Conservation (phyloP, 345 rosid genomes). For the Eucalyptus tenuipes region DNA sequence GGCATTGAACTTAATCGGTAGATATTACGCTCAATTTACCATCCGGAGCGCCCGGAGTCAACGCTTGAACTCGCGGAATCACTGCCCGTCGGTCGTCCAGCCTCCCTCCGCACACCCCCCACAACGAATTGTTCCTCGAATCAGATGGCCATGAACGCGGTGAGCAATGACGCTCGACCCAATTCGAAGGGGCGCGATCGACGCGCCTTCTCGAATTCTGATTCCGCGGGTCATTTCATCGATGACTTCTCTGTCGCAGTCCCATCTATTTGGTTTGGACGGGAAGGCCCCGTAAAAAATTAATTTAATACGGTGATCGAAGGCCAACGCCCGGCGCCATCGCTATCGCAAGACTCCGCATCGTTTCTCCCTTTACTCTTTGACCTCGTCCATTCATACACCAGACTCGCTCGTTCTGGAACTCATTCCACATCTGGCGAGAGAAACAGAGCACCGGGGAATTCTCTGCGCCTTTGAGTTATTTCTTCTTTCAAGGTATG, state of each 20-base stretch:
- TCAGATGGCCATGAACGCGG: not conserved
- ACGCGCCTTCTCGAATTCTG: not conserved
- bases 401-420: not conserved
- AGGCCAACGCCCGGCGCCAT: not conserved
- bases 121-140: not conserved
- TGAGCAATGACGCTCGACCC: not conserved
- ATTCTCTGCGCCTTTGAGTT: not conserved
- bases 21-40: not conserved
- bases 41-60: not conserved
- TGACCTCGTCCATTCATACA: not conserved
- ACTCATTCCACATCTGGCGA: not conserved
- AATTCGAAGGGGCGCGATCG: too few relatives aligned
- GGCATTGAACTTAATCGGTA: not conserved
- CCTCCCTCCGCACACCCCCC: too few relatives aligned
- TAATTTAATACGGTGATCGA: not conserved
- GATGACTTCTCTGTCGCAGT: not conserved
- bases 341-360: not conserved
- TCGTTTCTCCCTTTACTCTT: not conserved
- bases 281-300: not conserved
- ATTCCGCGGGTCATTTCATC: not conserved
- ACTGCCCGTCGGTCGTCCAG: not conserved
- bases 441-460: not conserved
- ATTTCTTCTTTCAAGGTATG: not conserved
- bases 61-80: not conserved
- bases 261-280: not conserved